Conservation (phyloP, 1,139 yeast genomes). For the Zhuliangozyma parablackwelliae region DNA sequence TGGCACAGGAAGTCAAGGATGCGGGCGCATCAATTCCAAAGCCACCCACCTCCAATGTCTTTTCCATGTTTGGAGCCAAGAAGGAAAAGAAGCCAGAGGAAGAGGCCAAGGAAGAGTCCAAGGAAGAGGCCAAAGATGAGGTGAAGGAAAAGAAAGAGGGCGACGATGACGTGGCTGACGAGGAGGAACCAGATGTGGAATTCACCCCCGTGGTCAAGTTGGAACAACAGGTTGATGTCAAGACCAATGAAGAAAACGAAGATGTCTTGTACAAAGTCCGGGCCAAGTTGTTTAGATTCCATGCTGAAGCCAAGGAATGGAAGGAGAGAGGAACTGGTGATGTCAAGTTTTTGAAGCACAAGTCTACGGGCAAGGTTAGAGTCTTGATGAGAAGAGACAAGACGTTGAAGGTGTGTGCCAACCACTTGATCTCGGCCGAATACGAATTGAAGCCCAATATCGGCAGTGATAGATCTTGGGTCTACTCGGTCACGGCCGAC, state of each 20-base stretch:
- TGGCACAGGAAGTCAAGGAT: constrained; percentile 17
- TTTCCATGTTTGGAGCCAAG: constrained; percentile 88
- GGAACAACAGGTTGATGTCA: constrained; percentile 86
- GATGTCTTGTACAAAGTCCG: constrained; percentile 83
- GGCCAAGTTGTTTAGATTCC: constrained; percentile 92
- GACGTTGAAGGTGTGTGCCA: constrained; percentile 96
- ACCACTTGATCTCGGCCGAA: constrained; percentile 85
- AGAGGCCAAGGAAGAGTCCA: constrained; percentile 31
- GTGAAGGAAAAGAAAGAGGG: constrained; percentile 29
- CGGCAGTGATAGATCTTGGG: constrained; percentile 98
- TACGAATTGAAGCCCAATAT: constrained; percentile 87
- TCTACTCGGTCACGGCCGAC: constrained; percentile 90
- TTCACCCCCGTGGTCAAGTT: constrained; percentile 94
- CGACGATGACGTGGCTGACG: constrained; percentile 57
- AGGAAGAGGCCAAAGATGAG: constrained; percentile 37
- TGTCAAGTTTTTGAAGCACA: constrained; percentile 90
- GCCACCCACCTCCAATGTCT: constrained; percentile 74
- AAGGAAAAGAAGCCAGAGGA: constrained; percentile 55
- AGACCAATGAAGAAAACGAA: constrained; percentile 95
- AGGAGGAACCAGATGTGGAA: constrained; percentile 91
- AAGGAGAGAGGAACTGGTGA: constrained; percentile 99
- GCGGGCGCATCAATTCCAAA: constrained; percentile 21
- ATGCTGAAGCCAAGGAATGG: constrained; percentile 86
- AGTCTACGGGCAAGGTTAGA: constrained; percentile 74
- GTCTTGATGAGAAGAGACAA: constrained; percentile 98